A percentile compares a stretch with the other conserved stretches of the same genome.
phyloP scores from a whole-genome alignment of 495 filamentous ascomycete species.

The Penicillium psychrofluorescens region DNA sequence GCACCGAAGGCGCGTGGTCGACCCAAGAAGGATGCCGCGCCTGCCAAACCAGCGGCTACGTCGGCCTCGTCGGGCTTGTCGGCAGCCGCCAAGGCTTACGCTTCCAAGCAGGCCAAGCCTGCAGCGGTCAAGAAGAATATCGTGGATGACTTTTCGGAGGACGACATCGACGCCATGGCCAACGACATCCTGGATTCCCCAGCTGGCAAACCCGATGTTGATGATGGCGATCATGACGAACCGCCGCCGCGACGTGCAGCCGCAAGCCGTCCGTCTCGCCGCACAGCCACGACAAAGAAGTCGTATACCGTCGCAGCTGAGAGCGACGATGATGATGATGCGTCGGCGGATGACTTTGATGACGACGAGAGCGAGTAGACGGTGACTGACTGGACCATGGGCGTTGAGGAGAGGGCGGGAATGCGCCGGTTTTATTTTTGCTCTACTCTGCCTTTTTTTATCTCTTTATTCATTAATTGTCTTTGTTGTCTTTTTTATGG shows the following conservation, averaged over 20 bases:
- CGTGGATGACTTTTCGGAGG: constrained; percentile 35
- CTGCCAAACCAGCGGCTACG: constrained; percentile 20
- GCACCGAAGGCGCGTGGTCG: constrained; percentile 46
- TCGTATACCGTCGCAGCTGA: constrained; percentile 52
- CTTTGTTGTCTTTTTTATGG: constrained; percentile 6
- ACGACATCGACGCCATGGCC: constrained; percentile 46
- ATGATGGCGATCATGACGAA: constrained; percentile 28
- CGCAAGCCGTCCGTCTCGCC: constrained; percentile 42
- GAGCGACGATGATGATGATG: constrained; percentile 42
- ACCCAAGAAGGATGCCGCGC: constrained; percentile 41
- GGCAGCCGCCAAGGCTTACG: constrained; percentile 78
- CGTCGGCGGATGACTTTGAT: constrained; percentile 31
- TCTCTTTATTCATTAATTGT: constrained; percentile 4
- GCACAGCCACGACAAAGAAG: constrained; percentile 45
- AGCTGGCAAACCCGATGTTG: constrained; percentile 22
- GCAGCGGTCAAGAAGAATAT: constrained; percentile 28
- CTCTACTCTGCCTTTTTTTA: background rate
- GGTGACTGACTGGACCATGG: background rate
- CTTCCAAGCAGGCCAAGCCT: constrained; percentile 59
- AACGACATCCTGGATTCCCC: constrained; percentile 51
- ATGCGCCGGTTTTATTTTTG: no score
- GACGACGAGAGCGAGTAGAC: constrained; percentile 33
- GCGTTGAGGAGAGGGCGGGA: background rate
- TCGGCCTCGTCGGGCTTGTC: constrained; percentile 50
- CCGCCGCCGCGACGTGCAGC: constrained; percentile 28